phyloP scores from a whole-genome alignment of 1,284 basidiomycete genomes.

The Taiwanofungus camphoratus region DNA sequence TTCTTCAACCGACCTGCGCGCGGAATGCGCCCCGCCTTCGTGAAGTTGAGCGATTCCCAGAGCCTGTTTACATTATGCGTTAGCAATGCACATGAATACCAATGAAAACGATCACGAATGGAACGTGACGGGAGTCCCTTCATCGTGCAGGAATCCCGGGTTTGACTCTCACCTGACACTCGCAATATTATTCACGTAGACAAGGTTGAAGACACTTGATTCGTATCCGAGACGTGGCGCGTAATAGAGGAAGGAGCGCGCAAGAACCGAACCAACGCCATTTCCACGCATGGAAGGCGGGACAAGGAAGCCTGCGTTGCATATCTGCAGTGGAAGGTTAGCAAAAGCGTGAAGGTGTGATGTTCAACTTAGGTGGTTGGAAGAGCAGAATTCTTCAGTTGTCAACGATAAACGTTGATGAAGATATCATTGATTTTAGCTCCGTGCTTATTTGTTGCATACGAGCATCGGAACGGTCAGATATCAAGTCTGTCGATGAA shows the following conservation, averaged over 20 bases:
- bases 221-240: slow-evolving; percentile 79
- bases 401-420: too few relatives aligned
- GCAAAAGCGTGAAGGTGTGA: too few relatives aligned
- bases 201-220: slow-evolving; percentile 91
- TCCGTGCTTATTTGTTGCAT: too few relatives aligned
- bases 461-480: too few relatives aligned
- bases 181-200: slow-evolving; percentile 79
- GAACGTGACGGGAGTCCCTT: background rate
- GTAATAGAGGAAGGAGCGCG: slow-evolving; percentile 77
- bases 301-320: slow-evolving; percentile 89
- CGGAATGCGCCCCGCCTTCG: slow-evolving; percentile 79
- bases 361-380: too few relatives aligned
- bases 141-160: too few relatives aligned
- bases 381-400: too few relatives aligned
- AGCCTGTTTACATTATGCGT: slow-evolving; percentile 39
- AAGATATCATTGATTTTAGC: too few relatives aligned
- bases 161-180: slow-evolving; percentile 56
- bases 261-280: slow-evolving; percentile 72
- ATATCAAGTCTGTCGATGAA: too few relatives aligned
- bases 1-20: slow-evolving; percentile 74
- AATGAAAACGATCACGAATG: background rate
- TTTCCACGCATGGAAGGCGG: slow-evolving; percentile 59
- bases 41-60: slow-evolving; percentile 86
- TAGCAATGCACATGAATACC: background rate
- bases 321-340: too few relatives aligned